Conservation (phyloP, 2,329 filamentous ascomycete species). For the Aspergillus neoniger region DNA sequence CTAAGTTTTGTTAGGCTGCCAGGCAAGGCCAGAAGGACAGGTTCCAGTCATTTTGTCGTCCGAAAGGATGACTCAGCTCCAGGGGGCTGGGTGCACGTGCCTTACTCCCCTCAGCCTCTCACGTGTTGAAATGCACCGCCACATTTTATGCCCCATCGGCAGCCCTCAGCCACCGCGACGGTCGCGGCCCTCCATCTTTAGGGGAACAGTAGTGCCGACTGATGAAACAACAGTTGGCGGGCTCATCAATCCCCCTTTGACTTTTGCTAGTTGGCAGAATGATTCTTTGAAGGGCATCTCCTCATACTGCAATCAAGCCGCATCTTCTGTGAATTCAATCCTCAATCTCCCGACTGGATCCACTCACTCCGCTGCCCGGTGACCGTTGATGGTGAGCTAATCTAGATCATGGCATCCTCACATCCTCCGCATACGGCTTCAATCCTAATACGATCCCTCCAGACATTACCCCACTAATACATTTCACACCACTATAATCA, state of each 20-base stretch:
- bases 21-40: neutral
- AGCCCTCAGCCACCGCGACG: slow-evolving; percentile 18
- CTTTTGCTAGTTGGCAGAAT: neutral
- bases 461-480: slow-evolving; percentile 20
- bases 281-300: neutral
- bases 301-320: neutral
- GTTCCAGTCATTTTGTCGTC: no score
- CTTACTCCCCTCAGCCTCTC: neutral
- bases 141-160: neutral
- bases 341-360: slow-evolving; percentile 4
- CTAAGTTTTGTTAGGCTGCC: neutral
- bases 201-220: slow-evolving; percentile 4
- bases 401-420: slow-evolving; percentile 21
- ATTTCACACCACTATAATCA: slow-evolving; percentile 18
- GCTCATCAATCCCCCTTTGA: neutral
- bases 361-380: slow-evolving; percentile 15
- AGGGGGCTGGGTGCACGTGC: neutral
- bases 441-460: slow-evolving; percentile 25
- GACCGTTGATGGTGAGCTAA: slow-evolving; percentile 20
- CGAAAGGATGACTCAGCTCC: neutral
- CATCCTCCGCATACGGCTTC: slow-evolving; percentile 15
- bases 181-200: slow-evolving; percentile 12
- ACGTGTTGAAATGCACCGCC: slow-evolving; percentile 10
- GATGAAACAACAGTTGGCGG: slow-evolving; percentile 2
- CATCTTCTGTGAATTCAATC: neutral